Conservation (phyloP, 2,329 filamentous ascomycete species). For the Thermomyces lanuginosus region DNA sequence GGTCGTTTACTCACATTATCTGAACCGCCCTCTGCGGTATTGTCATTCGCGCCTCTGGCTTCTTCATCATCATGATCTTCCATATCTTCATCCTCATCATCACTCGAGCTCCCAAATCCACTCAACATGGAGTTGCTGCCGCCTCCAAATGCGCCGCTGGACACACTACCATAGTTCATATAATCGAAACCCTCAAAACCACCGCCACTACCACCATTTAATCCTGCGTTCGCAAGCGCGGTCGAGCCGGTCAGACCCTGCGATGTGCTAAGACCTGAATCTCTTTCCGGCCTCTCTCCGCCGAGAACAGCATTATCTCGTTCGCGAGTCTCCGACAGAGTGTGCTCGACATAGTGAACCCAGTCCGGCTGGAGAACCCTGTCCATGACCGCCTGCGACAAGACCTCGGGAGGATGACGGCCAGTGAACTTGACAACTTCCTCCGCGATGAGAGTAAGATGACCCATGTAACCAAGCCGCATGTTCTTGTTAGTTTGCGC, state of each 20-base stretch:
- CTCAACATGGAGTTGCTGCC: constrained; percentile 54
- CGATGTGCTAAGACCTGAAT: constrained; percentile 45
- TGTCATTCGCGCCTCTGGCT: constrained; percentile 22
- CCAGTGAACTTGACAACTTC: constrained; percentile 98
- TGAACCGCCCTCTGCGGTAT: constrained; percentile 33
- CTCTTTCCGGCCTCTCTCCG: constrained; percentile 80
- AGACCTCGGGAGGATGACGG: constrained; percentile 70
- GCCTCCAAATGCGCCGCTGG: constrained; percentile 54
- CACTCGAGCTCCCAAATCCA: constrained; percentile 85
- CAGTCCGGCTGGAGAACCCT: constrained; percentile 79
- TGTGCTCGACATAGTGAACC: constrained; percentile 89
- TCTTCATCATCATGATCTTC: constrained; percentile 52
- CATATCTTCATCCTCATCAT: constrained; percentile 91
- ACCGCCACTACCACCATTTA: constrained; percentile 47
- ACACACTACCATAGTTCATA: constrained; percentile 46
- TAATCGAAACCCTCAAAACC: constrained; percentile 48
- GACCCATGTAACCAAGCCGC: constrained; percentile 94
- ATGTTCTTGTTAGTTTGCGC: constrained; percentile 72
- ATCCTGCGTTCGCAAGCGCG: constrained; percentile 62
- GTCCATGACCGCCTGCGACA: constrained; percentile 71
- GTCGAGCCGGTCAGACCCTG: constrained; percentile 45
- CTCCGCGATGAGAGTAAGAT: constrained; percentile 89
- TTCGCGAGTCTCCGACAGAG: constrained; percentile 81
- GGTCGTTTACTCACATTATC: constrained; percentile 55
- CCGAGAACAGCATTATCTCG: constrained; percentile 96